A percentile compares a stretch with the other conserved stretches of the same genome.
phyloP scores from a whole-genome alignment of 805 yeast species.

The Huiozyma sinensis region DNA sequence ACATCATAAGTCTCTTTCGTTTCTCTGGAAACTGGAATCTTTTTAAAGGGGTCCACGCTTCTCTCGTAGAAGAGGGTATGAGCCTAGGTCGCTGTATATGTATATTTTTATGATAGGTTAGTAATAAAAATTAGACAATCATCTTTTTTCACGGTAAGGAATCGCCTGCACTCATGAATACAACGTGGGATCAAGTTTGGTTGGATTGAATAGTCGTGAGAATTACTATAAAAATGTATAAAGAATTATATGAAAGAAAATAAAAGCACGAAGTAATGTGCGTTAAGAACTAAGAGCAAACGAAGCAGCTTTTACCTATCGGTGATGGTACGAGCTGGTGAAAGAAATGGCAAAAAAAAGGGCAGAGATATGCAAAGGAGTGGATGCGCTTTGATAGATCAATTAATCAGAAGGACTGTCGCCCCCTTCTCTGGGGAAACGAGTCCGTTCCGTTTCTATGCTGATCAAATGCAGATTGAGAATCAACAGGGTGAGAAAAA shows the following conservation, averaged over 20 bases:
- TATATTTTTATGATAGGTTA: too few species aligned
- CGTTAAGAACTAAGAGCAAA: too few species aligned
- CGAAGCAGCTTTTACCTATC: neutral
- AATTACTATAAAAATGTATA: neutral
- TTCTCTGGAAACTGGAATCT: too few species aligned
- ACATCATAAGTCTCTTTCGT: neutral
- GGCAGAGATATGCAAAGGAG: slow-evolving; percentile 1
- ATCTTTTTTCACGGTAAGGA: too few species aligned
- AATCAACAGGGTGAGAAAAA: neutral
- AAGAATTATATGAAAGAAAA: neutral
- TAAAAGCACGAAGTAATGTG: neutral
- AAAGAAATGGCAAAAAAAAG: neutral
- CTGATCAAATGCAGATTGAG: slow-evolving; percentile 1
- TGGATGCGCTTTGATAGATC: slow-evolving; percentile 4
- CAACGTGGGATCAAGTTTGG: too few species aligned
- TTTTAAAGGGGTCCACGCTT: too few species aligned
- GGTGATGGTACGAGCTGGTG: neutral
- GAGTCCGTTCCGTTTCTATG: neutral
- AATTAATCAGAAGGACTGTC: neutral
- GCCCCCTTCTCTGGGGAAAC: too few species aligned
- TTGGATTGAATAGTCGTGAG: too few species aligned
- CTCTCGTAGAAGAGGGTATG: too few species aligned
- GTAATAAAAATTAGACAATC: too few species aligned
- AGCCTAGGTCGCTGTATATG: too few species aligned
- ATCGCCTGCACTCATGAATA: too few species aligned